Conservation (phyloP, 495 filamentous ascomycete genomes). For the Cladorrhinum samala region DNA sequence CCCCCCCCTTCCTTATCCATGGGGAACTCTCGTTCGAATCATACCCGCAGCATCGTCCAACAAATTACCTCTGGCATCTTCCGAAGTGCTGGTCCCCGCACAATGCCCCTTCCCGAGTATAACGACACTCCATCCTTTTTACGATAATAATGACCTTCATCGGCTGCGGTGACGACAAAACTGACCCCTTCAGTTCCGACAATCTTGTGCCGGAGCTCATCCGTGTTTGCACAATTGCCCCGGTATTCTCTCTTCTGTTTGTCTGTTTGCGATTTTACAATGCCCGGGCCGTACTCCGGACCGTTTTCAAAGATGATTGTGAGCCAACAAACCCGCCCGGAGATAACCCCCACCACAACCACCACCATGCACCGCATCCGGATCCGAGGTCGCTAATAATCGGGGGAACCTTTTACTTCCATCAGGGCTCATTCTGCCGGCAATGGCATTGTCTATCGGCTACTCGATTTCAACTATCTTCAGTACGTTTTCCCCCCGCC, state of each 20-base stretch:
- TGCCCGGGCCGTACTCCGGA: slow-evolving; percentile 12
- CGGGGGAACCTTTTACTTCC: background rate
- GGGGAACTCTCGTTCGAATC: too few species aligned
- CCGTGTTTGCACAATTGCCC: slow-evolving; percentile 10
- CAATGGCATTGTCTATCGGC: background rate
- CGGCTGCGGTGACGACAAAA: background rate
- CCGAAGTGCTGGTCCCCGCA: too few species aligned
- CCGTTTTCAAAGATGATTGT: slow-evolving; percentile 21
- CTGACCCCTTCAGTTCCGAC: background rate
- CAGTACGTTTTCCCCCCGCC: background rate
- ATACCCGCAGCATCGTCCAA: too few species aligned
- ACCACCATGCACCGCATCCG: too few species aligned
- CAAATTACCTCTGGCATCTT: too few species aligned
- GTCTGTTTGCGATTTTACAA: slow-evolving; percentile 22
- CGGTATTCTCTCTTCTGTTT: slow-evolving; percentile 15
- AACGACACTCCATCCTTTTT: too few species aligned
- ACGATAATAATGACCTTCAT: background rate
- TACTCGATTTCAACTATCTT: background rate
- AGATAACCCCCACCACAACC: too few species aligned
- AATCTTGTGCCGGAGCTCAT: slow-evolving; percentile 6
- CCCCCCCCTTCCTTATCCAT: too few species aligned
- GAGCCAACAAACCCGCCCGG: slow-evolving; percentile 2
- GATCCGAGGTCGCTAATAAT: background rate
- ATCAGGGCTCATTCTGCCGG: slow-evolving; percentile 8
- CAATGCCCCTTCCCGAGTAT: too few species aligned